These are phyloP conservation scores for Aspergillaceae sp. DNA, from an alignment of 2,329 filamentous ascomycete genomes.

Conservation along the genomic window DNA sequence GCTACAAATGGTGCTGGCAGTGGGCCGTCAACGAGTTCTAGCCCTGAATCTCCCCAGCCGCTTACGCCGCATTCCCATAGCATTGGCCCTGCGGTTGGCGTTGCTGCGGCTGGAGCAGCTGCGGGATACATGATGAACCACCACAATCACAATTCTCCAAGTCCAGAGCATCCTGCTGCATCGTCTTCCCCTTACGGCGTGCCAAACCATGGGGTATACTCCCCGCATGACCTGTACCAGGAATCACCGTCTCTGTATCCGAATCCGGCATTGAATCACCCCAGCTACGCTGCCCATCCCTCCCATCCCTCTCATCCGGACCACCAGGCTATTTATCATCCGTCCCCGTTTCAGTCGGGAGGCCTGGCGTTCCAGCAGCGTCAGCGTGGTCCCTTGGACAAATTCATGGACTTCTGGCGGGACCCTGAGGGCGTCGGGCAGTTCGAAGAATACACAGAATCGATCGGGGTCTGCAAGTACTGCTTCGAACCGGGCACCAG, in stretches of 20 bases:
- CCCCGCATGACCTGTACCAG: background rate
- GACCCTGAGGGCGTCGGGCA: constrained; percentile 56
- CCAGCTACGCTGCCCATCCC: constrained; percentile 28
- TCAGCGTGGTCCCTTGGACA: constrained; percentile 48
- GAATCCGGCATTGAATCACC: constrained; percentile 6
- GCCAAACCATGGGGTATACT: background rate
- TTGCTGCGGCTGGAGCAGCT: constrained; percentile 33
- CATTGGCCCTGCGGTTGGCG: constrained; percentile 26
- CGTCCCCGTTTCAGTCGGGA: constrained; percentile 20
- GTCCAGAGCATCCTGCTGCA: constrained; percentile 13
- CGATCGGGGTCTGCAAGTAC: constrained; percentile 56
- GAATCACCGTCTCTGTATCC: constrained; percentile 6
- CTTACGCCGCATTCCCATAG: constrained; percentile 17
- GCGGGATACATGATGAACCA: constrained; percentile 34
- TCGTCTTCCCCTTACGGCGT: background rate
- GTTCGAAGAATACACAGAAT: constrained; percentile 61
- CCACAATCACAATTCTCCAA: constrained; percentile 22
- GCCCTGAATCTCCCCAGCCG: constrained; percentile 6
- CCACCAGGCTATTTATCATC: constrained; percentile 24
- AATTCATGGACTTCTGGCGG: constrained; percentile 53
- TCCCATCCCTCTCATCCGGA: constrained; percentile 16
- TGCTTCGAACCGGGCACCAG: constrained; percentile 55
- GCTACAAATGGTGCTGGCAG: background rate
- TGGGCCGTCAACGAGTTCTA: background rate
- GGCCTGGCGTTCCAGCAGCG: constrained; percentile 43